These are phyloP conservation scores for Eucalyptus virginea DNA, from an alignment of 345 rosid genomes.

Conservation along the genomic window DNA sequence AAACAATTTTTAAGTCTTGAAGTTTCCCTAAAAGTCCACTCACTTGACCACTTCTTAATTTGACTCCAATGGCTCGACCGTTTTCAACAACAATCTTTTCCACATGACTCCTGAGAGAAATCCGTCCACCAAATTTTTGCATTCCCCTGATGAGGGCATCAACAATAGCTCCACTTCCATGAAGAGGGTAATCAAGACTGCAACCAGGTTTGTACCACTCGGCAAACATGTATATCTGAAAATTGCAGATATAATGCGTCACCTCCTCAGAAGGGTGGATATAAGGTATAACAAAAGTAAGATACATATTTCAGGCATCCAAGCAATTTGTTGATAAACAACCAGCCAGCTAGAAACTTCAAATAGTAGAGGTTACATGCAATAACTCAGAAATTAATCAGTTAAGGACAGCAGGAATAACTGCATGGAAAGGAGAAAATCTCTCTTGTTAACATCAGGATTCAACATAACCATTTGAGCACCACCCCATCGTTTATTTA, in stretches of 20 bases:
- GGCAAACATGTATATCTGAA: slow-evolving; percentile 93
- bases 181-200: slow-evolving; percentile 70
- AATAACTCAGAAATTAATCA: not conserved
- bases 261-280: not conserved
- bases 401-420: not conserved
- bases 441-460: not conserved
- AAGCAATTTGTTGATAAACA: not conserved
- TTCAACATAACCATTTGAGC: not conserved
- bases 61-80: slow-evolving; percentile 76
- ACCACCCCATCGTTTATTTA: not conserved
- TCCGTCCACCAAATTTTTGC: slow-evolving; percentile 69
- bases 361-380: not conserved
- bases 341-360: not conserved
- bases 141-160: slow-evolving; percentile 82
- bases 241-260: not conserved
- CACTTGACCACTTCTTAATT: slow-evolving; percentile 81
- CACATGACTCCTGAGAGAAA: slow-evolving; percentile 71
- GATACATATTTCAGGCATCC: not conserved
- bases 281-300: not conserved
- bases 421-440: not conserved
- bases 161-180: slow-evolving; percentile 76
- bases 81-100: slow-evolving; percentile 67
- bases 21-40: slow-evolving; percentile 1
- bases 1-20: not conserved
- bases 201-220: slow-evolving; percentile 98